phyloP scores from a whole-genome alignment of 1,284 basidiomycete species.

The Rhodotorula sp. region DNA sequence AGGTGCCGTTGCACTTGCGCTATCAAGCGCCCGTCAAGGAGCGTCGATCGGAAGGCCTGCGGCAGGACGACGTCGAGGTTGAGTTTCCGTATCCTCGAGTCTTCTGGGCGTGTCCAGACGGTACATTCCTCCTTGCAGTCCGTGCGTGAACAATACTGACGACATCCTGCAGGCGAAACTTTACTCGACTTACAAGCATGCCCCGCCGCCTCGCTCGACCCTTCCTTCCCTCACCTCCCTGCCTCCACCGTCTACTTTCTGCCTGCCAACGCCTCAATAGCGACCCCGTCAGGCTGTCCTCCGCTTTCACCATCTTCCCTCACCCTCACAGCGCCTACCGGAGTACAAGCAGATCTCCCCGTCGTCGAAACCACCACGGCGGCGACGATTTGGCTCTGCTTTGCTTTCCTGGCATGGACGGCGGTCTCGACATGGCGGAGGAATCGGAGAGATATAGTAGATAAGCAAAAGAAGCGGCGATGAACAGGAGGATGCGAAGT shows the following conservation, averaged over 20 bases:
- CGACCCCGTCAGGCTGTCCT: not conserved
- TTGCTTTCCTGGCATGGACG: not conserved
- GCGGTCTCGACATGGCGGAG: not conserved
- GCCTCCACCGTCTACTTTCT: not conserved
- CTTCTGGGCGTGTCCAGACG: conserved; percentile 36
- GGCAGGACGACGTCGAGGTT: conserved; percentile 11
- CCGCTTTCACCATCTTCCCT: not conserved
- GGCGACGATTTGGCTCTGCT: not conserved
- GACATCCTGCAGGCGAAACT: fast-evolving
- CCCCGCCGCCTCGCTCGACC: not conserved
- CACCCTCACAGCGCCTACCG: not conserved
- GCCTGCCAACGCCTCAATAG: not conserved
- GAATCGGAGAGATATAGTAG: not conserved
- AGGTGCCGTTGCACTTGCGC: conserved; percentile 38
- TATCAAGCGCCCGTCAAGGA: conserved; percentile 32
- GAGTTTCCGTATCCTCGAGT: conserved; percentile 24
- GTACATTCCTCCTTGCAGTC: too few relatives aligned
- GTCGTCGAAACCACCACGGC: conserved; percentile 15
- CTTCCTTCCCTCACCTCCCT: not conserved
- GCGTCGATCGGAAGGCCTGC: not conserved
- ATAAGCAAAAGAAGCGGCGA: not conserved
- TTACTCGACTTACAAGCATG: too few relatives aligned
- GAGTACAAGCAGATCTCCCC: conserved; percentile 16
- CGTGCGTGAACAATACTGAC: fast-evolving
- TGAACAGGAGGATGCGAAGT: not conserved